Evolutionary conservation across 1,284 basidiomycete species (phyloP).

Genomic region (Jaminaea rosea): DNA sequence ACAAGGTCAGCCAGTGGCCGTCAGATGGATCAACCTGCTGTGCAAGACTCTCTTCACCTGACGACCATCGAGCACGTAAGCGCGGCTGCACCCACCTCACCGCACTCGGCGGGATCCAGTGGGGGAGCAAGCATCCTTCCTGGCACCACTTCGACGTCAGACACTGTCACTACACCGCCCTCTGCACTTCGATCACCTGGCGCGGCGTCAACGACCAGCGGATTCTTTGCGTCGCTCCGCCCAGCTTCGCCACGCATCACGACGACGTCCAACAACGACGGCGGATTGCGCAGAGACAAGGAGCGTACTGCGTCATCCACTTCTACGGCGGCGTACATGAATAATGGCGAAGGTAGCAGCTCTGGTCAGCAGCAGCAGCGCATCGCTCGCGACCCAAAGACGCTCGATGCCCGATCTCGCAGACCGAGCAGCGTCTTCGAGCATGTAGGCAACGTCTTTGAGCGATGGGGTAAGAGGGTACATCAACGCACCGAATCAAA

Average conservation of each 20-base stretch:
- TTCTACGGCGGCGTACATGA: background rate
- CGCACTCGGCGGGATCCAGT: background rate
- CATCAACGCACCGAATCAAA: constrained; percentile 16
- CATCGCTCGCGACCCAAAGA: background rate
- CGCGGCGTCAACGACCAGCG: constrained; percentile 1
- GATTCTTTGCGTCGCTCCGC: constrained; percentile 23
- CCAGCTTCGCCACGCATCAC: constrained; percentile 19
- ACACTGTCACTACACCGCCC: background rate
- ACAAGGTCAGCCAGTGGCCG: background rate
- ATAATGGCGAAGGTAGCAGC: no score
- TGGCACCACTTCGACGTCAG: background rate
- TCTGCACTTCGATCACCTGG: background rate
- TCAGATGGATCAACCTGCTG: background rate
- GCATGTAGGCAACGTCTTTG: constrained; percentile 32
- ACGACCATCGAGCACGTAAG: background rate
- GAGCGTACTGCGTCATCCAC: background rate
- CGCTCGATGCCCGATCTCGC: constrained; percentile 5
- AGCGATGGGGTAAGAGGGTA: constrained; percentile 29
- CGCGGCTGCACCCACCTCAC: background rate
- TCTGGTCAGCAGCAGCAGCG: background rate
- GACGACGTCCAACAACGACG: background rate
- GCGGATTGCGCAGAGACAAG: background rate
- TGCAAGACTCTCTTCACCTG: background rate
- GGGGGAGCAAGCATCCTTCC: background rate
- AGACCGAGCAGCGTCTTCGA: constrained; percentile 37